Conservation (phyloP, 225 moss, liverwort and hornwort species). For the Takakia lepidozioides region DNA sequence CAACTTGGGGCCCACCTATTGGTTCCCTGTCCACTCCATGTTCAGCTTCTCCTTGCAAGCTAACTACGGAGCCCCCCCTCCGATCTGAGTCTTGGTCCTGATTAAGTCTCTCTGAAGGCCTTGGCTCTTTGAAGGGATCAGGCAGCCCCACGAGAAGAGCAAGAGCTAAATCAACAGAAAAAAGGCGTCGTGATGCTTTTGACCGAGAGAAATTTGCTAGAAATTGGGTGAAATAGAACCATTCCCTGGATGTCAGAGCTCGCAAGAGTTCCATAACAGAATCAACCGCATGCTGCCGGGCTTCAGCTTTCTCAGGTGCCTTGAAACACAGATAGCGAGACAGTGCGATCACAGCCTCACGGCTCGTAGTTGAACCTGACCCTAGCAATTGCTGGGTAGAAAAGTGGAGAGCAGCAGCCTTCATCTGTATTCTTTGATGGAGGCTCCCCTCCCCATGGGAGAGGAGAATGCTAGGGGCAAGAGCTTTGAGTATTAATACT, state of each 20-base stretch:
- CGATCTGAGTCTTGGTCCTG: not conserved
- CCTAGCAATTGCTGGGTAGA: slow-evolving; percentile 14
- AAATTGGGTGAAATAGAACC: slow-evolving; percentile 30
- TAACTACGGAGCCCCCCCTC: not conserved
- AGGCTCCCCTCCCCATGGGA: slow-evolving; percentile 17
- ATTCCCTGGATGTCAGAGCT: slow-evolving; percentile 13
- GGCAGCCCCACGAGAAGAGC: slow-evolving; percentile 34
- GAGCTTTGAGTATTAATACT: slow-evolving; percentile 26
- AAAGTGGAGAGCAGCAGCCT: slow-evolving; percentile 30
- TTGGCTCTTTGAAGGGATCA: slow-evolving; percentile 12
- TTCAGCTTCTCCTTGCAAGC: not conserved
- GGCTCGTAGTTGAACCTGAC: slow-evolving; percentile 6
- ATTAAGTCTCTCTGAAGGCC: slow-evolving; percentile 1
- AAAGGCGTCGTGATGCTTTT: slow-evolving; percentile 37
- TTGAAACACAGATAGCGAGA: slow-evolving; percentile 46
- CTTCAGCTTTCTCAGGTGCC: slow-evolving; percentile 46
- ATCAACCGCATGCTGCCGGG: slow-evolving; percentile 31
- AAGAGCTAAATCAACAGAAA: slow-evolving; percentile 33
- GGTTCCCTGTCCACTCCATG: too few relatives aligned
- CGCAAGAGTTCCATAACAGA: slow-evolving; percentile 22
- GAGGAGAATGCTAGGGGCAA: slow-evolving; percentile 36
- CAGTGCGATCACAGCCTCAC: slow-evolving; percentile 29
- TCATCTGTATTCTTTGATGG: slow-evolving; percentile 13
- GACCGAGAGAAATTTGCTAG: slow-evolving; percentile 35
- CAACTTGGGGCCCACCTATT: not conserved